Percentiles rank a stretch among this genome's conserved stretches.
phyloP scores from a whole-genome alignment of 208 protist species.

The Wallacemonas sp. region DNA sequence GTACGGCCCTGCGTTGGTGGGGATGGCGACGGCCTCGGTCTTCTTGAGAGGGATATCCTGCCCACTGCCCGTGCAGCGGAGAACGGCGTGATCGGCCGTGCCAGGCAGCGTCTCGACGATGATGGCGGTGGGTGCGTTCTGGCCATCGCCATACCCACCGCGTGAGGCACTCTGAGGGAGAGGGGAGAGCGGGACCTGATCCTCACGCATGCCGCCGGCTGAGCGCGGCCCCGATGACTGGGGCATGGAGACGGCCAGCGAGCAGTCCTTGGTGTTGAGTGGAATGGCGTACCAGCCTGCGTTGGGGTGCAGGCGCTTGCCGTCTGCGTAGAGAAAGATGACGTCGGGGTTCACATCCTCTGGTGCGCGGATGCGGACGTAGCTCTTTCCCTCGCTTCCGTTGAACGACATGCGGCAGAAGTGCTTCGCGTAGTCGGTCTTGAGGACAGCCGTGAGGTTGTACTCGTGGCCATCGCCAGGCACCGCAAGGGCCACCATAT shows the following conservation, averaged over 20 bases:
- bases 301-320: conserved; percentile 37
- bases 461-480: conserved; percentile 79
- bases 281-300: conserved; percentile 72
- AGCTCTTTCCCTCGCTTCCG: conserved; percentile 58
- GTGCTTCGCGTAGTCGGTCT: conserved; percentile 41
- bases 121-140: conserved; percentile 25
- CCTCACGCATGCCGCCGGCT: background rate
- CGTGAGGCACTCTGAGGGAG: background rate
- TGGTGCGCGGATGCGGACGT: conserved; percentile 64
- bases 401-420: conserved; percentile 73
- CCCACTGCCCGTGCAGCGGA: conserved; percentile 58
- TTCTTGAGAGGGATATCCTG: conserved; percentile 43
- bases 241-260: conserved; percentile 34
- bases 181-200: background rate
- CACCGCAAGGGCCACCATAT: conserved; percentile 42
- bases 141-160: background rate
- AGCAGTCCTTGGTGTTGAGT: conserved; percentile 58
- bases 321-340: conserved; percentile 63
- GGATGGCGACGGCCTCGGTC: conserved; percentile 40
- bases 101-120: conserved; percentile 49
- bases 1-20: conserved; percentile 50
- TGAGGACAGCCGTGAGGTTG: conserved; percentile 60
- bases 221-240: background rate
- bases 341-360: conserved; percentile 24
- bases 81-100: conserved; percentile 25